A percentile compares a stretch with the other conserved stretches of the same genome.
These are phyloP conservation scores for Pseudogymnoascus sp. DNA, from an alignment of 2,329 filamentous ascomycete species.

Conservation along the genomic window DNA sequence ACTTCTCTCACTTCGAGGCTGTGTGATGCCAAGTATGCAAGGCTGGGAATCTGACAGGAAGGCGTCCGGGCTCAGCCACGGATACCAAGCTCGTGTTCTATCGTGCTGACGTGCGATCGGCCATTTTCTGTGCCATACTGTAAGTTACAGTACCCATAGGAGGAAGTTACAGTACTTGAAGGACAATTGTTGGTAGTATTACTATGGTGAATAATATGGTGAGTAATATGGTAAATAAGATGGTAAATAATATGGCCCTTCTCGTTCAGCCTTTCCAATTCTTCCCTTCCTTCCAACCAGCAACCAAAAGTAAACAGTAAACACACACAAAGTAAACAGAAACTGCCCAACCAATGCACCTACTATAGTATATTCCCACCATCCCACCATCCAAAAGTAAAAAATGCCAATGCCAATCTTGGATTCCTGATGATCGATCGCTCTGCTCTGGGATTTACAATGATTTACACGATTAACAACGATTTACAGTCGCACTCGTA, in stretches of 20 bases:
- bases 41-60: not conserved
- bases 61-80: not conserved
- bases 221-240: too few species aligned
- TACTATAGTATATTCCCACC: not conserved
- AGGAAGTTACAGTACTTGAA: too few species aligned
- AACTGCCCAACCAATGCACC: not conserved
- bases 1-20: not conserved
- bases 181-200: too few species aligned
- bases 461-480: not conserved
- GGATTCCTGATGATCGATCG: not conserved
- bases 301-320: not conserved
- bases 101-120: not conserved
- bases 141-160: too few species aligned
- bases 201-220: too few species aligned
- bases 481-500: conserved; percentile 1
- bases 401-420: not conserved
- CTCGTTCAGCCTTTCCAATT: not conserved
- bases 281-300: not conserved
- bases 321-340: not conserved
- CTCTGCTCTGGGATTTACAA: not conserved
- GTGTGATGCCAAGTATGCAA: not conserved
- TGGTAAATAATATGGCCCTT: not conserved
- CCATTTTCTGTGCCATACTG: not conserved
- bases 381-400: not conserved
- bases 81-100: not conserved